Evolutionary conservation across 768 basidiomycete species (phyloP).

Genomic region (Myochromella boudieri): DNA sequence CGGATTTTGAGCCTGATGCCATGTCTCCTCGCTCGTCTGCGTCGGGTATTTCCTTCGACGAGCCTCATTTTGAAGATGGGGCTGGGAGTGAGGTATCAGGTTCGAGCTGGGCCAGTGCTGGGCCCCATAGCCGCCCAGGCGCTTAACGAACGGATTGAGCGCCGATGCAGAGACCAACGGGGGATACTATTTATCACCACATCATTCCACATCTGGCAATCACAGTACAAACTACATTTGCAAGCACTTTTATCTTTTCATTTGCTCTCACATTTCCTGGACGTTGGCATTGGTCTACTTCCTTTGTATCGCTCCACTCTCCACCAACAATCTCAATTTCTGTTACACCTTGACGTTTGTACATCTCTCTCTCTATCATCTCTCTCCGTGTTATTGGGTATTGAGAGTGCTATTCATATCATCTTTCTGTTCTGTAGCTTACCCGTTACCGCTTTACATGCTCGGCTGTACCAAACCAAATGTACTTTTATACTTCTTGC

Average conservation of each 20-base stretch:
- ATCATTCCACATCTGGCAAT: neutral
- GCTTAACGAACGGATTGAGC: neutral
- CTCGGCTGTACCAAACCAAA: neutral
- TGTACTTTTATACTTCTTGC: neutral
- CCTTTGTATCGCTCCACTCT: neutral
- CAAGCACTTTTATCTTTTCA: too few species aligned
- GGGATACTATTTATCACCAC: constrained; percentile 1
- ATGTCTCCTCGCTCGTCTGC: constrained; percentile 17
- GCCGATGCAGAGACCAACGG: neutral
- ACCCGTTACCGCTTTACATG: neutral
- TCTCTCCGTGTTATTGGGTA: neutral
- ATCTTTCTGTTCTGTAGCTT: neutral
- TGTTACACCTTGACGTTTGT: neutral
- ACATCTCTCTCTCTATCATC: neutral
- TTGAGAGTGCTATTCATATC: neutral
- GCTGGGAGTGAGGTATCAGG: constrained; percentile 15
- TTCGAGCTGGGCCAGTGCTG: constrained; percentile 22
- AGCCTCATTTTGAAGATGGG: constrained; percentile 8
- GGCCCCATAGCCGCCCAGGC: constrained; percentile 13
- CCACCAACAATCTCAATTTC: too few species aligned
- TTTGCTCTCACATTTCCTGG: neutral
- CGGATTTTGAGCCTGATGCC: constrained; percentile 17
- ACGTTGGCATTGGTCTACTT: neutral
- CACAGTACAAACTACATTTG: neutral
- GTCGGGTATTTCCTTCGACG: constrained; percentile 3